A percentile compares a stretch with the other conserved stretches of the same genome.
These are phyloP conservation scores for Cardamine occulta DNA, from an alignment of 345 rosid genomes.

Conservation along the genomic window DNA sequence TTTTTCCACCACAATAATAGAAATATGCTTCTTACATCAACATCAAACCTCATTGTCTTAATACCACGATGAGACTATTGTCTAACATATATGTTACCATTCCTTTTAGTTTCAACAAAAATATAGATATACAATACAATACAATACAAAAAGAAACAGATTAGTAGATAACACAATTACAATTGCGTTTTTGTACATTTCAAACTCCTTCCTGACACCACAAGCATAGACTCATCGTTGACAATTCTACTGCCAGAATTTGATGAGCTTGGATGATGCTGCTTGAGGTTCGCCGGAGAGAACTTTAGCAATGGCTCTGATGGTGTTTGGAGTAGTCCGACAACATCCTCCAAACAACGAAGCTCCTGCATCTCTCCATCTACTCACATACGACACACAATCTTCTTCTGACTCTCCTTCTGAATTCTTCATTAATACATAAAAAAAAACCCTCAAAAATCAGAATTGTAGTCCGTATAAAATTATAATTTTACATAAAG, in stretches of 20 bases:
- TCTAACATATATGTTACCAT: too few relatives aligned
- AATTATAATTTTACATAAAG: background rate
- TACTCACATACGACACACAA: constrained; percentile 69
- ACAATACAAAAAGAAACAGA: too few relatives aligned
- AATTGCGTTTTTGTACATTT: background rate
- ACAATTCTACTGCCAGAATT: background rate
- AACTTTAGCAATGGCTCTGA: constrained; percentile 58
- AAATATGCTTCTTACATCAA: too few relatives aligned
- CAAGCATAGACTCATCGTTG: constrained; percentile 2
- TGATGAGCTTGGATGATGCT: constrained; percentile 28
- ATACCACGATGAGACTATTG: too few relatives aligned
- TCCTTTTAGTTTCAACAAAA: too few relatives aligned
- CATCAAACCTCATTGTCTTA: too few relatives aligned
- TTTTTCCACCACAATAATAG: too few relatives aligned
- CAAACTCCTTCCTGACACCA: constrained; percentile 16
- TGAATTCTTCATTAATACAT: constrained; percentile 53
- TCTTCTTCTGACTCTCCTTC: constrained; percentile 66
- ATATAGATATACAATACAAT: too few relatives aligned
- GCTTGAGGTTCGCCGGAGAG: constrained; percentile 50
- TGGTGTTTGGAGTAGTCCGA: constrained; percentile 85
- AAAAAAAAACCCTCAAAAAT: background rate
- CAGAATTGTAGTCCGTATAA: background rate
- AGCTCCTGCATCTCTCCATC: constrained; percentile 80
- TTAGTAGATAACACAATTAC: background rate
- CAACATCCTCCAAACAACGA: constrained; percentile 90